Evolutionary conservation across 441 rosid genomes (phyloP), one percentile per base, ranked within the genome.

Genomic region (Euphorbia schlechtendalii): DNA sequence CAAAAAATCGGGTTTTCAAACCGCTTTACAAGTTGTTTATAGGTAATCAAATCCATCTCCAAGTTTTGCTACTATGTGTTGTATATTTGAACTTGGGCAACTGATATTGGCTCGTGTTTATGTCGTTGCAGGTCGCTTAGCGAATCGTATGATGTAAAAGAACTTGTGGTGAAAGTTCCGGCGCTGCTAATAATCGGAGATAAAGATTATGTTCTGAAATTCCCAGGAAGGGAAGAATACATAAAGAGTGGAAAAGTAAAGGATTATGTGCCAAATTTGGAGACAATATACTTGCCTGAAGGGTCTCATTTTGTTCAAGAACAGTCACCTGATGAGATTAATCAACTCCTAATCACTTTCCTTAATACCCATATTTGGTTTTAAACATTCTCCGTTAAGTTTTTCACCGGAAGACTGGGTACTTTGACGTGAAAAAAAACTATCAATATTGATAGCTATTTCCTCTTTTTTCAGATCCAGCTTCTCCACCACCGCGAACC

Each of bases 301-400:
- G 88, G 88, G 18, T 74, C 60, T 14, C 87, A 84, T 78, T 86
- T 84, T 71, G 76, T 78, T 58, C 92, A 82, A 52, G 88, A 86
- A 65, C 87, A 86, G 36, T 75, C 66, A 8, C 85, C 88, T 6
- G 84, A 81, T 17, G 68, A 76, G 64, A 85, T 82, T 61, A 81
- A 83, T 67, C 73, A 76, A 65, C 80, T 77, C 13, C 48, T 86
- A 62, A 58, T 83, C 11, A 46, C 58, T 69, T 86, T 86, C 82
- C 85, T 86, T 40, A 63, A 61, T 40, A 56, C 73, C 57, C 76
- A 74, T 43, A 68, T 74, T n/a, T 71, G 77, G 73, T 46, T 34
- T 2, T 65, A 59, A 69, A 41, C 8, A 38, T 68, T 15, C 28
- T 24, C 36, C 41, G 14, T 10, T n/a, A n/a, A n/a, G n/a, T n/a